phyloP scores from a whole-genome alignment of 2,329 filamentous ascomycete species.

The Exutisphaerella laricina region DNA sequence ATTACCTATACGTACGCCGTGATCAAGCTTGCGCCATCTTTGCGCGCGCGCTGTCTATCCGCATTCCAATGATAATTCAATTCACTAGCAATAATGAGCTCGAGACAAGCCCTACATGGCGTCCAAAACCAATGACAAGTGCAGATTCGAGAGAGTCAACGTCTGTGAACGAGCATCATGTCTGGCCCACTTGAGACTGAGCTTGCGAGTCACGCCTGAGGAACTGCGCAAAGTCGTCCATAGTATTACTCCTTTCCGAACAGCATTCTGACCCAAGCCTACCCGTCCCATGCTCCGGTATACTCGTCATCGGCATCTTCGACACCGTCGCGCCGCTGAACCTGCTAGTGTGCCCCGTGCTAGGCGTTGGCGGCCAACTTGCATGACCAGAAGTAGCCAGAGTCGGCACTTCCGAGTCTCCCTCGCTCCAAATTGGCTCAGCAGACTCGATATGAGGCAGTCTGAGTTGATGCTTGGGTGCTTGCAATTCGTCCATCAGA shows the following conservation, averaged over 20 bases:
- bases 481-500: conserved; percentile 23
- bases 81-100: no score
- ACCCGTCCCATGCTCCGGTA: background rate
- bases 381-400: background rate
- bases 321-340: background rate
- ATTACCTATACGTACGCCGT: no score
- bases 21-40: no score
- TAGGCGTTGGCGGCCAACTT: conserved; percentile 1
- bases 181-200: background rate
- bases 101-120: no score
- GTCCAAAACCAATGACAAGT: no score
- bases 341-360: background rate
- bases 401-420: conserved; percentile 5
- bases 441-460: conserved; percentile 7
- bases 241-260: background rate
- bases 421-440: conserved; percentile 5
- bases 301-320: background rate
- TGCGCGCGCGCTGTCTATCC: no score
- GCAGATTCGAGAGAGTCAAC: no score
- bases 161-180: no score
- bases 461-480: conserved; percentile 19
- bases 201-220: background rate
- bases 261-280: background rate
- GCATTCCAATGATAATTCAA: no score
- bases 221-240: background rate